These are phyloP conservation scores for Pichia eremophila DNA, from an alignment of 805 yeast species.

Conservation along the genomic window DNA sequence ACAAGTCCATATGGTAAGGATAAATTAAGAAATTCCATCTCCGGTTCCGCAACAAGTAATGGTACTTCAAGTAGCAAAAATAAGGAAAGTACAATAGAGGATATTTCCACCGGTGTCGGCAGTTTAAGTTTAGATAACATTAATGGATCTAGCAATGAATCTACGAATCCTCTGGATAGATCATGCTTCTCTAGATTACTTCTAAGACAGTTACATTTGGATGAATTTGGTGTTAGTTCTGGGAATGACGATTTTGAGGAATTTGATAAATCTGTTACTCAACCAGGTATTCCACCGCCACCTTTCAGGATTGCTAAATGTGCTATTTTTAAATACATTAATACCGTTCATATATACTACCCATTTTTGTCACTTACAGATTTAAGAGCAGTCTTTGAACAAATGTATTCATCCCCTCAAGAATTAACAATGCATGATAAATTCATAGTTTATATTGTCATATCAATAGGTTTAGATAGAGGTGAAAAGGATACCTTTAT, in stretches of 20 bases:
- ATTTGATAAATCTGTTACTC: constrained; percentile 12
- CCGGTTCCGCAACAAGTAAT: background rate
- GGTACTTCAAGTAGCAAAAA: background rate
- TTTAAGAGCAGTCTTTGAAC: constrained; percentile 5
- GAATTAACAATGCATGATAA: constrained; percentile 15
- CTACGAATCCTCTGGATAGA: too few species aligned
- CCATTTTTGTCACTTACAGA: constrained; percentile 13
- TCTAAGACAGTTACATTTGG: constrained; percentile 14
- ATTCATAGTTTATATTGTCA: constrained; percentile 15
- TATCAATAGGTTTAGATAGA: constrained; percentile 14
- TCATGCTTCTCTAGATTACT: constrained; percentile 4
- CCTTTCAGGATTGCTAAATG: constrained; percentile 10
- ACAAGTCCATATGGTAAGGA: too few species aligned
- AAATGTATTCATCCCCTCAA: constrained; percentile 11
- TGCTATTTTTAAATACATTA: constrained; percentile 12
- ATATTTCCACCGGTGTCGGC: constrained; percentile 19
- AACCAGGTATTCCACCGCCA: constrained; percentile 16
- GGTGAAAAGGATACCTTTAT: constrained; percentile 1
- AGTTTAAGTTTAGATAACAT: constrained; percentile 14
- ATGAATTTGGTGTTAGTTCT: constrained; percentile 3
- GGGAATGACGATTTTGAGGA: constrained; percentile 7
- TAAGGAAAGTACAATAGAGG: constrained; percentile 12
- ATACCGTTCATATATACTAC: constrained; percentile 14
- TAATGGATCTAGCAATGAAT: background rate
- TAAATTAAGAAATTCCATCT: too few species aligned